Conservation (phyloP, 345 rosid genomes). For the Aegle marmelos region DNA sequence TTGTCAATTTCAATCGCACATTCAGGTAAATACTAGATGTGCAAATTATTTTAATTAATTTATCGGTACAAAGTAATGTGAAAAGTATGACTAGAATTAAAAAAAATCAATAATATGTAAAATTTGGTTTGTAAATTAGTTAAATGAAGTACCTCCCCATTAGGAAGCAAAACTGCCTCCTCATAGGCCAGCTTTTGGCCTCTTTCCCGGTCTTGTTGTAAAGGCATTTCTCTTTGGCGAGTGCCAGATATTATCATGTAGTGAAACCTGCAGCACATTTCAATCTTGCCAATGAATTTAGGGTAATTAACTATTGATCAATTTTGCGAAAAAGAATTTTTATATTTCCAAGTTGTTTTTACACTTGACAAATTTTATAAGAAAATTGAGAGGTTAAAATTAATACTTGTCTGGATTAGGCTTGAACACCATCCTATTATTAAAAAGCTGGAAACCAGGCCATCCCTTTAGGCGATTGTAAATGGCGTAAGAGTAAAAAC, state of each 20-base stretch:
- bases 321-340: no score
- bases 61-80: no score
- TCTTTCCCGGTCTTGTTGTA: conserved; percentile 76
- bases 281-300: no score
- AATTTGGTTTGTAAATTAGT: no score
- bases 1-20: neutral
- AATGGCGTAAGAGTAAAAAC: conserved; percentile 83
- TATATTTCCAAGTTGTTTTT: no score
- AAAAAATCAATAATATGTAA: no score
- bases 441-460: conserved; percentile 76
- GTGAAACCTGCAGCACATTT: conserved; percentile 56
- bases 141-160: conserved; percentile 61
- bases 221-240: conserved; percentile 84
- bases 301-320: no score
- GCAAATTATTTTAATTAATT: no score
- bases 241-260: conserved; percentile 84
- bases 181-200: conserved; percentile 85
- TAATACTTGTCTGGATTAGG: conserved; percentile 64
- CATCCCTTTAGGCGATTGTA: conserved; percentile 76
- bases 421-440: conserved; percentile 68
- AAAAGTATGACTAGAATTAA: no score
- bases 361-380: no score
- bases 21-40: neutral
- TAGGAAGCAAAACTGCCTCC: conserved; percentile 60
- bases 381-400: neutral